These are phyloP conservation scores for Jaltomata sinuosa DNA, from an alignment of 257 asterid genomes.

Conservation along the genomic window DNA sequence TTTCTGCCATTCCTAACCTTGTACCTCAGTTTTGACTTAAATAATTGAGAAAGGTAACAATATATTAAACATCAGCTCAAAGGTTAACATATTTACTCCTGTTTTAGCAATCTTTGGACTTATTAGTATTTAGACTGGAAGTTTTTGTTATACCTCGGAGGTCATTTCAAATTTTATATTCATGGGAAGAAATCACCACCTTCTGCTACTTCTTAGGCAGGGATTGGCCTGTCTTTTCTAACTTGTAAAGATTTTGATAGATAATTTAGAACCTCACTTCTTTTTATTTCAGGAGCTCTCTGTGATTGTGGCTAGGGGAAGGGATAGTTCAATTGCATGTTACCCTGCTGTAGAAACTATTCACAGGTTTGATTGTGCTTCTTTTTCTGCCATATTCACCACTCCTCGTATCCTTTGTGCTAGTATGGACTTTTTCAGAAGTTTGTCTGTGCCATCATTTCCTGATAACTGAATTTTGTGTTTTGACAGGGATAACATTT, in stretches of 20 bases:
- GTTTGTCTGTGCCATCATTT: neutral
- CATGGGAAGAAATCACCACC: neutral
- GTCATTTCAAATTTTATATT: neutral
- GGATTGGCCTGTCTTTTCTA: neutral
- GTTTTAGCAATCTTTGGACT: neutral
- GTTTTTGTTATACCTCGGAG: neutral
- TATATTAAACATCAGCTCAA: neutral
- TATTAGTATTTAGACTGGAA: neutral
- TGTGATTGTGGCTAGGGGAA: constrained; percentile 91
- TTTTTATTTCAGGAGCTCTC: constrained; percentile 66
- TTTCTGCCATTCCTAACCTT: neutral
- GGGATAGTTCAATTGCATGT: constrained; percentile 50
- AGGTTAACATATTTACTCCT: neutral
- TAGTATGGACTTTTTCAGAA: neutral
- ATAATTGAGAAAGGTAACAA: neutral
- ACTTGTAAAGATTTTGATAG: neutral
- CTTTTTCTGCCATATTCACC: neutral
- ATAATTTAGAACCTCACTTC: neutral
- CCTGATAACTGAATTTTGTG: neutral
- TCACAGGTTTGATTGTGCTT: constrained; percentile 49
- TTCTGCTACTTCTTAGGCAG: neutral
- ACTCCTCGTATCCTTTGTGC: neutral
- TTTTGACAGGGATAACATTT: constrained; percentile 73
- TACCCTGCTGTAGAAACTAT: constrained; percentile 92
- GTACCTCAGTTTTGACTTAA: neutral